Conservation (phyloP, 2,329 filamentous ascomycete species). For the Phyllosticta ampelicida region DNA sequence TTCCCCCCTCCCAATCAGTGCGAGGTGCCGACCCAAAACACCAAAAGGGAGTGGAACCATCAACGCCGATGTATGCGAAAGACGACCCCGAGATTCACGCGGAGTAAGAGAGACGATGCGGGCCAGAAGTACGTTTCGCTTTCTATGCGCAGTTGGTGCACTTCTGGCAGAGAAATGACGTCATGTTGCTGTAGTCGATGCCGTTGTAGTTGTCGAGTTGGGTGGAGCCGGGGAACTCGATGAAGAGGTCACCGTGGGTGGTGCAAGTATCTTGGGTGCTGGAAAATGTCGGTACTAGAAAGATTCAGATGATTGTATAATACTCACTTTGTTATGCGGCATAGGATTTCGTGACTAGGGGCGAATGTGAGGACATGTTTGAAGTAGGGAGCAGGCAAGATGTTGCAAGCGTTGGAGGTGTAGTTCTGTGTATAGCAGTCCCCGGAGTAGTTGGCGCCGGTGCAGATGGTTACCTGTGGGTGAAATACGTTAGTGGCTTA, state of each 20-base stretch:
- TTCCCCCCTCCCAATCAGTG: background rate
- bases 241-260: constrained; percentile 8
- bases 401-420: constrained; percentile 2
- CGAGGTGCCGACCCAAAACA: background rate
- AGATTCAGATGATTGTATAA: background rate
- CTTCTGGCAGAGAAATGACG: constrained; percentile 5
- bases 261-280: constrained; percentile 6
- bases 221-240: constrained; percentile 5
- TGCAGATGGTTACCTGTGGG: constrained; percentile 3
- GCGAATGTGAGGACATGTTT: constrained; percentile 4
- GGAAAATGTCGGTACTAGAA: background rate
- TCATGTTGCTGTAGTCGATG: constrained; percentile 5
- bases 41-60: background rate
- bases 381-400: constrained; percentile 4
- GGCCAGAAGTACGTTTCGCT: background rate
- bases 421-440: constrained; percentile 2
- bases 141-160: constrained; percentile 4
- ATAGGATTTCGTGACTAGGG: constrained; percentile 1
- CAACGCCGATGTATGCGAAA: background rate
- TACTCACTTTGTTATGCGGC: background rate
- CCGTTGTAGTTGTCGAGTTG: constrained; percentile 4
- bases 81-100: background rate
- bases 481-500: background rate
- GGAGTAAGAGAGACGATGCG: background rate
- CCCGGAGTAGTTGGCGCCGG: constrained; percentile 5